A percentile compares a stretch with the other conserved stretches of the same genome.
These are phyloP conservation scores for Gaeumannomyces tritici DNA, from an alignment of 2,329 filamentous ascomycete genomes.

Conservation along the genomic window DNA sequence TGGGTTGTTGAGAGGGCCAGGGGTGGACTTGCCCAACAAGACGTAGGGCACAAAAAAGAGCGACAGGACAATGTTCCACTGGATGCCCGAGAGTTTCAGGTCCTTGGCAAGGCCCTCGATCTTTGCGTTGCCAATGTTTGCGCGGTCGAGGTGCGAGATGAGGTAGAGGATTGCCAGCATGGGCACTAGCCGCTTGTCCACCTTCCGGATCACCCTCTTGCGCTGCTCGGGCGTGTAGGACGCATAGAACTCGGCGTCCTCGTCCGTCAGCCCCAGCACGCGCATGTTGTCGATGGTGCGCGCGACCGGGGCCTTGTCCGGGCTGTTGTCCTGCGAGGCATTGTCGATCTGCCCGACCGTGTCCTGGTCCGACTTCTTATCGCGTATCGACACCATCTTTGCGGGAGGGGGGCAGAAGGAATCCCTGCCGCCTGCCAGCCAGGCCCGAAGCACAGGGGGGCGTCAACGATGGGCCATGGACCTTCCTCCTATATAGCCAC, in stretches of 20 bases:
- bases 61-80: conserved; percentile 47
- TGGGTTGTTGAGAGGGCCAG: neutral
- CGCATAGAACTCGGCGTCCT: neutral
- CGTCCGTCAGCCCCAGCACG: neutral
- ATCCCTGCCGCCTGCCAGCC: too few species aligned
- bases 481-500: too few species aligned
- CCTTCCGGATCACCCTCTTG: neutral
- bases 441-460: too few species aligned
- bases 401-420: too few species aligned
- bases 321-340: too few species aligned
- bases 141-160: conserved; percentile 45
- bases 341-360: too few species aligned
- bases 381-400: too few species aligned
- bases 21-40: neutral
- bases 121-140: conserved; percentile 43
- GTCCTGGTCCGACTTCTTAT: too few species aligned
- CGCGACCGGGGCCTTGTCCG: neutral
- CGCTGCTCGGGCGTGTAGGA: neutral
- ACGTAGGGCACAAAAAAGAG: conserved; percentile 50
- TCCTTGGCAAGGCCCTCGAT: conserved; percentile 27
- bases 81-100: conserved; percentile 36
- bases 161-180: conserved; percentile 50
- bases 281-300: neutral
- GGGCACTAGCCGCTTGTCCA: conserved; percentile 16
- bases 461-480: too few species aligned